Evolutionary conservation across 2,329 filamentous ascomycete species (phyloP).

Genomic region (Teratosphaeria epicoccoides): DNA sequence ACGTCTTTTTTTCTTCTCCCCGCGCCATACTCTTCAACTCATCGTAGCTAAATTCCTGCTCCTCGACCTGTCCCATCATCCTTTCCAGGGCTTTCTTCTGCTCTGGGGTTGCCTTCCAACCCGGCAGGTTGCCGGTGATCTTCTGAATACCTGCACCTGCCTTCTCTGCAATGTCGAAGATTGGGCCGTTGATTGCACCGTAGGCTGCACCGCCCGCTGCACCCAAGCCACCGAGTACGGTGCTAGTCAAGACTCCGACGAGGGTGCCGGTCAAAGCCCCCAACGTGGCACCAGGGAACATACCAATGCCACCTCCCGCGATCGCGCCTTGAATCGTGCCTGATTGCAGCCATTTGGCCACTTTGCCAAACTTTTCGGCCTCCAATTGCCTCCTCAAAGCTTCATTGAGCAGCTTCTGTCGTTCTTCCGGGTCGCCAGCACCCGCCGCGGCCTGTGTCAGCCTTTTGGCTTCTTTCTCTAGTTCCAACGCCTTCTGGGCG

Average conservation of each 20-base stretch:
- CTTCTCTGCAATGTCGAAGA: slow-evolving; percentile 19
- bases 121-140: slow-evolving; percentile 20
- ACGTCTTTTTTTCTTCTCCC: not conserved
- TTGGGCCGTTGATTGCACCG: slow-evolving; percentile 20
- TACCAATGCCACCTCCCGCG: slow-evolving; percentile 22
- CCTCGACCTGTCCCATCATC: slow-evolving; percentile 21
- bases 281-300: slow-evolving; percentile 16
- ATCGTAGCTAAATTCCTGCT: slow-evolving; percentile 14
- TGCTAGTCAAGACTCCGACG: slow-evolving; percentile 19
- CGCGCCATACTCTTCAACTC: slow-evolving; percentile 9
- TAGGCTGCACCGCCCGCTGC: slow-evolving; percentile 14
- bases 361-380: slow-evolving; percentile 24
- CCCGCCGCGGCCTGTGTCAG: slow-evolving; percentile 20
- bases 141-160: slow-evolving; percentile 16
- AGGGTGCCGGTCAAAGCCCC: slow-evolving; percentile 22
- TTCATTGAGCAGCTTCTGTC: slow-evolving; percentile 24
- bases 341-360: slow-evolving; percentile 21
- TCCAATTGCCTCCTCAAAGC: slow-evolving; percentile 20
- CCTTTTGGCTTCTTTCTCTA: slow-evolving; percentile 18
- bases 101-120: slow-evolving; percentile 21
- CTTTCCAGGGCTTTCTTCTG: slow-evolving; percentile 24
- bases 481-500: slow-evolving; percentile 15
- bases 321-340: slow-evolving; percentile 23
- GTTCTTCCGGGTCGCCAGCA: slow-evolving; percentile 22
- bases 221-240: slow-evolving; percentile 20